phyloP scores from a whole-genome alignment of 2,329 filamentous ascomycete species.

The Tricladium varicosporioides region DNA sequence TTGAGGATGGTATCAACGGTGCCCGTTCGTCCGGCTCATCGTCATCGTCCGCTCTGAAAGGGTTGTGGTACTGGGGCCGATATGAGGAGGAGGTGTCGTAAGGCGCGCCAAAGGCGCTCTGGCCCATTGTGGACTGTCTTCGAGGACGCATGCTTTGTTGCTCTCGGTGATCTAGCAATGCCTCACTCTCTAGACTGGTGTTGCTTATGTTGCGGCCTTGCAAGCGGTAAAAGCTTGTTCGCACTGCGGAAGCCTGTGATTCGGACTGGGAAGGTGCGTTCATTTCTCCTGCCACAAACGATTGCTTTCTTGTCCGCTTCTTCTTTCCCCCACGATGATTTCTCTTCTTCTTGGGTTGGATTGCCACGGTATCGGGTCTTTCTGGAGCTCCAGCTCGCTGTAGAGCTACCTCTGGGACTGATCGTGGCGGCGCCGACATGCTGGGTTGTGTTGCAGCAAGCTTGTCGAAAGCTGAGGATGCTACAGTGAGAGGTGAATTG shows the following conservation, averaged over 20 bases:
- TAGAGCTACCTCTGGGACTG: too few species aligned
- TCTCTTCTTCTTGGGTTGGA: slow-evolving; percentile 56
- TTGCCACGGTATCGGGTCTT: too few species aligned
- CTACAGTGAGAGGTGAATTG: too few species aligned
- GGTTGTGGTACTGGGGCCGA: slow-evolving; percentile 33
- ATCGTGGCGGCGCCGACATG: too few species aligned
- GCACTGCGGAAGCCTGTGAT: slow-evolving; percentile 23
- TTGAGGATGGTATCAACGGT: slow-evolving; percentile 51
- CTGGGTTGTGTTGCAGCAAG: too few species aligned
- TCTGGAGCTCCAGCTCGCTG: too few species aligned
- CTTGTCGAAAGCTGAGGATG: too few species aligned
- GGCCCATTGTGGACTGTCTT: slow-evolving; percentile 51
- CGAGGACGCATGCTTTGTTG: slow-evolving; percentile 58
- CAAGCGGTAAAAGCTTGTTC: slow-evolving; percentile 47
- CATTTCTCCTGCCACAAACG: slow-evolving; percentile 68
- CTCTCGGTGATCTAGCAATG: slow-evolving; percentile 76
- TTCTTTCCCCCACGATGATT: slow-evolving; percentile 77
- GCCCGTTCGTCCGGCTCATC: slow-evolving; percentile 56
- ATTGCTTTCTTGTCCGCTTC: slow-evolving; percentile 73
- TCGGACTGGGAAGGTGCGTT: slow-evolving; percentile 32
- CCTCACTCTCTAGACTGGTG: slow-evolving; percentile 87
- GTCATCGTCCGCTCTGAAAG: slow-evolving; percentile 40
- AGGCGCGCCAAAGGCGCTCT: slow-evolving; percentile 36
- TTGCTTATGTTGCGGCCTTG: slow-evolving; percentile 64
- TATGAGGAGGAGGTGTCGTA: slow-evolving; percentile 35